Percentiles rank a stretch among this genome's conserved stretches.
Evolutionary conservation across 495 filamentous ascomycete species (phyloP).

Genomic region (Talaromyces liani): DNA sequence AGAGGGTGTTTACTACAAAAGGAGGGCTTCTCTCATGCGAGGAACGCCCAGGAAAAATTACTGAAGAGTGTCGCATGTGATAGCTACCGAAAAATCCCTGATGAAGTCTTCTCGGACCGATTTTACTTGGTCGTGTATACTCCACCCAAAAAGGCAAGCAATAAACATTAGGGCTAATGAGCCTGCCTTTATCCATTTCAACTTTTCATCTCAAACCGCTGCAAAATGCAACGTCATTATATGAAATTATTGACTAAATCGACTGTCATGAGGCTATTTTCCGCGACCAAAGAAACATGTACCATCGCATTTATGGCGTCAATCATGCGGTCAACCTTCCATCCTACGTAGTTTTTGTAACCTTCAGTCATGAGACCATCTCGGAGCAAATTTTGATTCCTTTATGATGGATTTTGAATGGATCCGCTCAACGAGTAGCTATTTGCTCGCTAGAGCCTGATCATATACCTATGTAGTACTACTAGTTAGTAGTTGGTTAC

Average conservation of each 20-base stretch:
- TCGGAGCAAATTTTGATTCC: background rate
- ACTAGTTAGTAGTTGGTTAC: background rate
- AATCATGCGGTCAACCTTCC: background rate
- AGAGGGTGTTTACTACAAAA: background rate
- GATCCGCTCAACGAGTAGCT: background rate
- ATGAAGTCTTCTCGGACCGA: background rate
- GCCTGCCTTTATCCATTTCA: background rate
- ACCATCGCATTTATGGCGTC: background rate
- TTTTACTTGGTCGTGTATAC: background rate
- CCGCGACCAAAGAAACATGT: background rate
- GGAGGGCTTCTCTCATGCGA: background rate
- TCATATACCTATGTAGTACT: background rate
- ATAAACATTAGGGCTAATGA: background rate
- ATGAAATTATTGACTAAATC: background rate
- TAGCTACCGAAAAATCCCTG: background rate
- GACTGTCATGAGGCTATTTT: background rate
- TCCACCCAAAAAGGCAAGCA: background rate
- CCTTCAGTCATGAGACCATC: background rate
- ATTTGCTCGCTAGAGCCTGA: background rate
- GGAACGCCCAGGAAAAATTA: background rate
- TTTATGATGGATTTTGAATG: background rate
- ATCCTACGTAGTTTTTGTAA: background rate
- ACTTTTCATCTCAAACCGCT: background rate
- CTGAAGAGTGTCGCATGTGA: background rate
- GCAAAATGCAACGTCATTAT: background rate